Evolutionary conservation across 768 basidiomycete genomes (phyloP).

Genomic region (Psilocybe azurescens): DNA sequence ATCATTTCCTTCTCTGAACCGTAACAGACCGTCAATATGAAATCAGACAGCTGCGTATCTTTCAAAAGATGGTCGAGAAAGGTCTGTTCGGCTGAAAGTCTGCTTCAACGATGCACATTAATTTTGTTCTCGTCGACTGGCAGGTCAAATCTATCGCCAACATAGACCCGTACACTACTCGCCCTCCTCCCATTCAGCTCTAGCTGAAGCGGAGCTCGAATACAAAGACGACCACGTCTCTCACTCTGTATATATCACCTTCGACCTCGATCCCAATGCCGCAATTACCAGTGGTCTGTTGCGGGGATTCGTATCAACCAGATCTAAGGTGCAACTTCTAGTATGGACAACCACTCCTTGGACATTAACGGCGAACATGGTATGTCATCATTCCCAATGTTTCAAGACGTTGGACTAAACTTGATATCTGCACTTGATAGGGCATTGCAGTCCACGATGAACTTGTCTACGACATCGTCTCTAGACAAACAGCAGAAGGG

Average conservation of each 20-base stretch:
- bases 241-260: conserved; percentile 85
- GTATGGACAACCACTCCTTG: conserved; percentile 99
- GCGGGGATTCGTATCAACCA: conserved; percentile 35
- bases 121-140: not conserved
- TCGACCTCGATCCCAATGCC: conserved; percentile 55
- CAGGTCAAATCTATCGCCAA: conserved; percentile 86
- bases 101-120: too few species aligned
- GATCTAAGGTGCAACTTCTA: conserved; percentile 54
- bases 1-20: not conserved
- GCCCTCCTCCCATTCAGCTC: conserved; percentile 90
- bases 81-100: conserved; percentile 43
- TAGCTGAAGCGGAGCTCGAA: conserved; percentile 93
- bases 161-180: conserved; percentile 95
- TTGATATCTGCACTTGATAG: conserved; percentile 40
- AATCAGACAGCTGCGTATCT: conserved; percentile 84
- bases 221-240: conserved; percentile 92
- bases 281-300: conserved; percentile 27
- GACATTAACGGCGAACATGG: conserved; percentile 97
- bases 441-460: conserved; percentile 88
- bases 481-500: not conserved
- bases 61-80: conserved; percentile 87
- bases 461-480: conserved; percentile 65
- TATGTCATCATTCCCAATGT: conserved; percentile 34
- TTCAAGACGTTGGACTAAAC: too few species aligned
- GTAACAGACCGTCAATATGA: conserved; percentile 82